A percentile compares a stretch with the other conserved stretches of the same genome.
phyloP scores from a whole-genome alignment of 179 eudicot species.

The Silene noctiflora region DNA sequence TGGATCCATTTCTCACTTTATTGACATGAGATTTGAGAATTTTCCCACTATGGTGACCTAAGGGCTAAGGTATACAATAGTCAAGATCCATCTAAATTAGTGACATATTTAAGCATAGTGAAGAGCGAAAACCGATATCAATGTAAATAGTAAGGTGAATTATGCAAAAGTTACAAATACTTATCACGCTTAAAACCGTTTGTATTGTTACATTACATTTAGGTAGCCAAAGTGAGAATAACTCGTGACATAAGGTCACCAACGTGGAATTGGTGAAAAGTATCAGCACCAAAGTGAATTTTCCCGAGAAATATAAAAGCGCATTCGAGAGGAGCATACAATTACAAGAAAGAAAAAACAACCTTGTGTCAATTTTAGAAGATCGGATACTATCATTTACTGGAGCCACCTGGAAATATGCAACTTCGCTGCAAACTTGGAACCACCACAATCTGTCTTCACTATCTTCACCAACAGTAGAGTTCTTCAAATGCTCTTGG shows the following conservation, averaged over 20 bases:
- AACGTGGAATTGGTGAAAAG: background rate
- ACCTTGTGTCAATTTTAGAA: conserved; percentile 74
- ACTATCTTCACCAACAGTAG: conserved; percentile 36
- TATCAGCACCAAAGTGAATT: background rate
- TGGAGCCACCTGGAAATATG: conserved; percentile 99
- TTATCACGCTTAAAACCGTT: too few species aligned
- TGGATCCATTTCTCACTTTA: background rate
- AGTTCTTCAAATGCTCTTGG: conserved; percentile 61
- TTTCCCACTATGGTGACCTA: background rate
- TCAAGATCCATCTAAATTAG: background rate
- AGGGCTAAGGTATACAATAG: background rate
- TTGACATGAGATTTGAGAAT: background rate
- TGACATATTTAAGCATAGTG: background rate
- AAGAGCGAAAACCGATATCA: background rate
- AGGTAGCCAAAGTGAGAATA: too few species aligned
- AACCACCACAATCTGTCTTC: conserved; percentile 95
- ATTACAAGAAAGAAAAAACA: conserved; percentile 19
- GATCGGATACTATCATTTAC: conserved; percentile 86
- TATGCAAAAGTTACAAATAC: too few species aligned
- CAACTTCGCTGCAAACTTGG: conserved; percentile 99
- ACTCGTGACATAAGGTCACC: background rate
- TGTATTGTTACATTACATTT: too few species aligned
- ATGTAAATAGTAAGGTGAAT: background rate
- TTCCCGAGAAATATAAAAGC: background rate
- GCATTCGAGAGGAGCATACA: background rate